Conservation (phyloP, 148 eudicot species). For the Camellia japonica region DNA sequence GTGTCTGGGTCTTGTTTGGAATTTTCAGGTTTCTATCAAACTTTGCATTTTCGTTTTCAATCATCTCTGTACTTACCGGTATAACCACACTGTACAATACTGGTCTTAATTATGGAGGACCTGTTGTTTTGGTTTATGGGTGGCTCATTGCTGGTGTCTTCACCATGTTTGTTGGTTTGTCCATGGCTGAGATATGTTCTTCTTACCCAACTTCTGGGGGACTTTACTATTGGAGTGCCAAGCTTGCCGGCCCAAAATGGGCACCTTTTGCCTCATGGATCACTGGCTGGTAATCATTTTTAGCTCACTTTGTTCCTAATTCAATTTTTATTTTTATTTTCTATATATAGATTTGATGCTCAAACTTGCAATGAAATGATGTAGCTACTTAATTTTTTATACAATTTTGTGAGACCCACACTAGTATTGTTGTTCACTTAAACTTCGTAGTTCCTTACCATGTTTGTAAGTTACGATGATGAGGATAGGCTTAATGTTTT, state of each 20-base stretch:
- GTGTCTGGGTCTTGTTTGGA: conserved; percentile 8
- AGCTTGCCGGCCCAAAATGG: conserved; percentile 82
- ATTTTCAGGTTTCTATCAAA: conserved; percentile 70
- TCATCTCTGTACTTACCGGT: conserved; percentile 83
- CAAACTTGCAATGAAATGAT: neutral
- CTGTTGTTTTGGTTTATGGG: conserved; percentile 69
- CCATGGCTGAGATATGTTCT: conserved; percentile 95
- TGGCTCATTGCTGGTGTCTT: conserved; percentile 76
- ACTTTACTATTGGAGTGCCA: conserved; percentile 93
- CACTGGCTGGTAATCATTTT: conserved; percentile 70
- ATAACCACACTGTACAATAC: conserved; percentile 69
- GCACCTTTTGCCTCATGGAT: conserved; percentile 95
- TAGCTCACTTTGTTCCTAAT: neutral
- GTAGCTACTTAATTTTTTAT: neutral
- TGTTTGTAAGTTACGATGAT: too few relatives aligned
- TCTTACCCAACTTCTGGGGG: conserved; percentile 94
- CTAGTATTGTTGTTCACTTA: too few relatives aligned
- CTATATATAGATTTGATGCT: neutral
- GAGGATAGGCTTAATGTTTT: too few relatives aligned
- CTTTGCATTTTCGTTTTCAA: conserved; percentile 81
- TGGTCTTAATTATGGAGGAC: conserved; percentile 72
- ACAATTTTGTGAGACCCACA: neutral
- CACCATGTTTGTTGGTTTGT: conserved; percentile 77
- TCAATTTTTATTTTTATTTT: neutral
- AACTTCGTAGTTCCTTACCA: too few relatives aligned